Percentiles rank a stretch among this genome's conserved stretches.
phyloP scores from a whole-genome alignment of 2,329 filamentous ascomycete species.

The Beauveria pseudobassiana region DNA sequence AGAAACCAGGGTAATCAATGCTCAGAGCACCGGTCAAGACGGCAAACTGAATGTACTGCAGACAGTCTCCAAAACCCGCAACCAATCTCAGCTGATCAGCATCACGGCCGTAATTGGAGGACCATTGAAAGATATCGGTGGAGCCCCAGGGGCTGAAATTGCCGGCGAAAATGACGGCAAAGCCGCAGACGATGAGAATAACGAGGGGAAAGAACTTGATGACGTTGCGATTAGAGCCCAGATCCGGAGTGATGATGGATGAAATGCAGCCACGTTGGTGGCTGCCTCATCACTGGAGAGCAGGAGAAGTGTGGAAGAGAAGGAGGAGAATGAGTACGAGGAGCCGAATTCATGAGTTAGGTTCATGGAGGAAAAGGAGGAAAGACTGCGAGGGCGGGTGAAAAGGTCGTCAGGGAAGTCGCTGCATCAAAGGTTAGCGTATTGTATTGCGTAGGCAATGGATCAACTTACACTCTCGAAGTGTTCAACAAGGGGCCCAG shows the following conservation, averaged over 20 bases:
- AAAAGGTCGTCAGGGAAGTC: slow-evolving; percentile 23
- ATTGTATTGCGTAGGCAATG: slow-evolving; percentile 2
- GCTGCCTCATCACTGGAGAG: slow-evolving; percentile 61
- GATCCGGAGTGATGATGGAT: slow-evolving; percentile 73
- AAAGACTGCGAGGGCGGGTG: slow-evolving; percentile 42
- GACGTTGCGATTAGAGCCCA: slow-evolving; percentile 63
- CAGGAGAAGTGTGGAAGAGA: slow-evolving; percentile 65
- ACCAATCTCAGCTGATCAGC: slow-evolving; percentile 85
- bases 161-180: slow-evolving; percentile 76
- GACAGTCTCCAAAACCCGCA: slow-evolving; percentile 91
- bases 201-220: slow-evolving; percentile 70
- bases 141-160: slow-evolving; percentile 94
- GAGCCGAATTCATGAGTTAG: slow-evolving; percentile 68
- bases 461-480: slow-evolving; percentile 29
- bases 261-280: slow-evolving; percentile 67
- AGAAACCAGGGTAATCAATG: slow-evolving; percentile 87
- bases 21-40: slow-evolving; percentile 81
- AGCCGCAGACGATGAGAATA: slow-evolving; percentile 69
- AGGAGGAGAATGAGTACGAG: slow-evolving; percentile 79
- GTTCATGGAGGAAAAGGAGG: slow-evolving; percentile 61
- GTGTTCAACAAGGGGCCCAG: slow-evolving; percentile 62
- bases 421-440: slow-evolving; percentile 19
- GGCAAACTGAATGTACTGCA: slow-evolving; percentile 94
- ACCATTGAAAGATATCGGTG: slow-evolving; percentile 85
- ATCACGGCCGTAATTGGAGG: slow-evolving; percentile 94